These are phyloP conservation scores for Grosmannia huntii DNA, from an alignment of 2,329 filamentous ascomycete genomes.

Conservation along the genomic window DNA sequence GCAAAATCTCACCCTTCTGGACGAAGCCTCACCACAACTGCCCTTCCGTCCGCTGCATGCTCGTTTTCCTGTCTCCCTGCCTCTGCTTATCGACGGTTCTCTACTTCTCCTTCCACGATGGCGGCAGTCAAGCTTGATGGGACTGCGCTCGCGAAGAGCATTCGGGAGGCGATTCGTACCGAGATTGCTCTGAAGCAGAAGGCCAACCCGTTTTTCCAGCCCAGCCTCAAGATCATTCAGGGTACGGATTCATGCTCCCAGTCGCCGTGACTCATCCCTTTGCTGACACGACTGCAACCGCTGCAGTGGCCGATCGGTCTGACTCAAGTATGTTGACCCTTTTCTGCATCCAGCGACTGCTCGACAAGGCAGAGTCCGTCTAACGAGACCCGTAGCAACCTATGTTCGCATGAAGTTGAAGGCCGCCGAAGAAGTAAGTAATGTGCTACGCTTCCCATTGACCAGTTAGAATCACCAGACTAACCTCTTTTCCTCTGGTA, in stretches of 20 bases:
- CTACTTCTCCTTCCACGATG: conserved; percentile 52
- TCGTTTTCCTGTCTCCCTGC: background rate
- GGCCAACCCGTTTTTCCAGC: conserved; percentile 75
- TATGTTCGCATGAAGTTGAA: conserved; percentile 99
- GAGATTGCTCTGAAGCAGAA: conserved; percentile 75
- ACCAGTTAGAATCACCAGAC: background rate
- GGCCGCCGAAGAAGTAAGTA: conserved; percentile 72
- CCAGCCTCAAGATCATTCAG: conserved; percentile 89
- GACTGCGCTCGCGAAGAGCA: conserved; percentile 84
- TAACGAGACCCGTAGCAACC: conserved; percentile 45
- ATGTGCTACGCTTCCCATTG: background rate
- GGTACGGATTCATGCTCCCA: conserved; percentile 37
- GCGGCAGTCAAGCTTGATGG: conserved; percentile 87
- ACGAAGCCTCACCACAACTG: background rate
- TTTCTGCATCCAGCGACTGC: background rate
- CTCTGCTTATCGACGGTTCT: conserved; percentile 19
- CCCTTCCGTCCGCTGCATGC: background rate
- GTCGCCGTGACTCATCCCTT: background rate
- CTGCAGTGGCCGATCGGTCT: conserved; percentile 72
- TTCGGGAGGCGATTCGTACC: conserved; percentile 66
- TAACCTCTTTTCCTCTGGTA: conserved; percentile 20
- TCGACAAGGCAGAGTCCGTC: background rate
- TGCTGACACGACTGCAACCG: background rate
- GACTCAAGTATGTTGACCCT: conserved; percentile 60
- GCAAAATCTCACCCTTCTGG: background rate